Evolutionary conservation across 2,329 filamentous ascomycete genomes (phyloP).

Genomic region (Calonectria naviculata): DNA sequence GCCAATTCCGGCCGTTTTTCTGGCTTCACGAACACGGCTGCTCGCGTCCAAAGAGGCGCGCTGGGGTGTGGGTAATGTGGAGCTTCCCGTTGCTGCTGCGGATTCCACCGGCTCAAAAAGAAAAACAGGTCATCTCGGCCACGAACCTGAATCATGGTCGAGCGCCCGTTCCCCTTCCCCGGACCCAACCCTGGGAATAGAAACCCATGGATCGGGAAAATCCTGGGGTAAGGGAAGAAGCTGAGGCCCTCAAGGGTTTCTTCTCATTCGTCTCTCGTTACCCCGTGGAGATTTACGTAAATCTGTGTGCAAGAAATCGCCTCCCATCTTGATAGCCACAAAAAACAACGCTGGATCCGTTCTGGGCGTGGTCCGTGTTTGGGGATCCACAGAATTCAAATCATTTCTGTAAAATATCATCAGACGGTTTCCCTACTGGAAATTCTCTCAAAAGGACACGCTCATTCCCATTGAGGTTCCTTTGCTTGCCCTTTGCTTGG

Average conservation of each 20-base stretch:
- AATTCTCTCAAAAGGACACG: conserved; percentile 5
- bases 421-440: neutral
- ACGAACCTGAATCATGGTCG: neutral
- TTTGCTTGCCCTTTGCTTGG: neutral
- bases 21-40: neutral
- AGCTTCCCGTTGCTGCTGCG: neutral
- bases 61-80: conserved; percentile 1
- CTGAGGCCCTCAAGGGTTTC: neutral
- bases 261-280: neutral
- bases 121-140: neutral
- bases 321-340: neutral
- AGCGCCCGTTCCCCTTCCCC: neutral
- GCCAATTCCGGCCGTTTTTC: neutral
- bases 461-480: neutral
- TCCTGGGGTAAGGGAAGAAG: neutral
- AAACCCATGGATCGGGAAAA: neutral
- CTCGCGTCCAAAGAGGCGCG: neutral
- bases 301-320: neutral
- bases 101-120: neutral
- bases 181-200: neutral
- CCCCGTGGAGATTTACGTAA: conserved; percentile 18
- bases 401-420: conserved; percentile 6
- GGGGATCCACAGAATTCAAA: conserved; percentile 1
- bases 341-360: conserved; percentile 2
- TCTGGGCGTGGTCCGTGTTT: conserved; percentile 5